Conservation (phyloP, 306 rosid species). For the Cucurbita argyrosperma region DNA sequence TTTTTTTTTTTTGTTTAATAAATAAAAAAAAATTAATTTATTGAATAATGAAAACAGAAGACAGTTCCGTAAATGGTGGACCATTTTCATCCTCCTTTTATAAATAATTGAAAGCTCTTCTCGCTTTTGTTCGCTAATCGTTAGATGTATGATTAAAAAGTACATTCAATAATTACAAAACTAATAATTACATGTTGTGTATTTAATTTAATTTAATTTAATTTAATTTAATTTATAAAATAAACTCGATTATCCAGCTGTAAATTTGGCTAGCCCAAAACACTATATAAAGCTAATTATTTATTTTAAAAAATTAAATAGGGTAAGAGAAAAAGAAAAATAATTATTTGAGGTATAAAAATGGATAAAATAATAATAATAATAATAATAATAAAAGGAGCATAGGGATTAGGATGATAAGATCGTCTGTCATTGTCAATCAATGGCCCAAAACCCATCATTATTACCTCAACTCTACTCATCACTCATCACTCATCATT, state of each 20-base stretch:
- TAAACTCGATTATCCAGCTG: neutral
- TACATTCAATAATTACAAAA: neutral
- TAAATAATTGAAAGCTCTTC: neutral
- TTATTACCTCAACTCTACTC: constrained; percentile 3
- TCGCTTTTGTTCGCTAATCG: neutral
- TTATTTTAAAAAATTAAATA: too few relatives aligned
- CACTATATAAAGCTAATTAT: neutral
- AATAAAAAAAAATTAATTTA: neutral
- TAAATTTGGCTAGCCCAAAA: neutral
- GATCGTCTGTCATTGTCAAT: constrained; percentile 4
- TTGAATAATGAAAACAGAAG: neutral
- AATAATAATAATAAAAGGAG: neutral
- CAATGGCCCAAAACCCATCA: constrained; percentile 12
- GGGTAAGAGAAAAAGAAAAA: neutral
- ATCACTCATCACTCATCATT: neutral
- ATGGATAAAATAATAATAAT: neutral
- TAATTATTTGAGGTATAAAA: too few relatives aligned
- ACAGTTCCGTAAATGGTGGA: neutral
- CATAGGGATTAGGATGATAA: neutral
- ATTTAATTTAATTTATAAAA: too few relatives aligned
- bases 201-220: neutral
- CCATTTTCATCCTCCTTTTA: neutral
- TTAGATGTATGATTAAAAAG: neutral
- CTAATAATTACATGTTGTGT: neutral
- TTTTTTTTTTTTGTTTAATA: too few relatives aligned